phyloP scores from a whole-genome alignment of 345 rosid species.

The Physaria fendleri region DNA sequence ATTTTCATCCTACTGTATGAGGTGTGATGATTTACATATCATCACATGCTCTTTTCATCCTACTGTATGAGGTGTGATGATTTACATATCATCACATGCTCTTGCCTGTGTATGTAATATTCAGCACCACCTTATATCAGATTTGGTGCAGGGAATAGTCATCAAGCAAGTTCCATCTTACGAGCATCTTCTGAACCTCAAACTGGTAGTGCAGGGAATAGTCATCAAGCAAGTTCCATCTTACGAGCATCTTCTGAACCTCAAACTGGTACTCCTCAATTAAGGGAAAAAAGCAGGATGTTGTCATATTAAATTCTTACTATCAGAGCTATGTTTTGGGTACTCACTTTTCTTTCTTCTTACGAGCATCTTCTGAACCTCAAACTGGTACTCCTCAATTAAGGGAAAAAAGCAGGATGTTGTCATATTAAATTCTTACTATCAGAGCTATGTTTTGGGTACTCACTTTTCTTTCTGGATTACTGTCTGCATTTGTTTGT shows the following conservation, averaged over 20 bases:
- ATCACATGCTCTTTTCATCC: too few relatives aligned
- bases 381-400: conserved; percentile 37
- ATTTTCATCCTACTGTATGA: neutral
- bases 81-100: conserved; percentile 6
- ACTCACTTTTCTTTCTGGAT: conserved; percentile 13
- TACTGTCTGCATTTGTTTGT: conserved; percentile 1
- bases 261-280: conserved; percentile 26
- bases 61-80: conserved; percentile 1
- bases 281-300: conserved; percentile 26
- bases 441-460: conserved; percentile 32
- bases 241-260: conserved; percentile 30
- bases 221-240: conserved; percentile 49
- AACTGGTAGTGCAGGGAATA: conserved; percentile 64
- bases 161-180: conserved; percentile 42
- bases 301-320: conserved; percentile 24
- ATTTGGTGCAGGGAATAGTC: conserved; percentile 59
- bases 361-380: conserved; percentile 29
- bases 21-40: conserved; percentile 3
- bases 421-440: conserved; percentile 23
- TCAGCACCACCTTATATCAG: conserved; percentile 17
- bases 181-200: conserved; percentile 30
- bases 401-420: conserved; percentile 25
- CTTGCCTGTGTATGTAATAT: conserved; percentile 9
- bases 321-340: conserved; percentile 30
- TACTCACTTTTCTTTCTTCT: conserved; percentile 19